Percentiles rank a stretch among this genome's conserved stretches.
These are phyloP conservation scores for Penicillium sp. DNA, from an alignment of 2,329 filamentous ascomycete genomes.

Conservation along the genomic window DNA sequence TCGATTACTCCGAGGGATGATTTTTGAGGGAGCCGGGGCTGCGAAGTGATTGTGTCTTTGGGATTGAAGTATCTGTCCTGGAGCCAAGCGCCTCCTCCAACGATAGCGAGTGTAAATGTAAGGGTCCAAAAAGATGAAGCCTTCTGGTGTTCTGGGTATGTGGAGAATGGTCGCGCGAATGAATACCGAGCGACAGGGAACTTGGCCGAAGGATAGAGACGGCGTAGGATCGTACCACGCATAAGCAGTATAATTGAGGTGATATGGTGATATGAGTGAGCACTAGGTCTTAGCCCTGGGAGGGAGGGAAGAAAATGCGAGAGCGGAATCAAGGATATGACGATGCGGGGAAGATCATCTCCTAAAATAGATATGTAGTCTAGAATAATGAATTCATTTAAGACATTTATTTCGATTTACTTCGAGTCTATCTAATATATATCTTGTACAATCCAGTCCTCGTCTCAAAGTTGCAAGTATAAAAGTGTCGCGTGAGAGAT, in stretches of 20 bases:
- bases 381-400: neutral
- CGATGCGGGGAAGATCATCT: slow-evolving; percentile 8
- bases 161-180: slow-evolving; percentile 30
- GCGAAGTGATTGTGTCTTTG: slow-evolving; percentile 13
- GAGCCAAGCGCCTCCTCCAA: slow-evolving; percentile 39
- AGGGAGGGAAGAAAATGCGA: neutral
- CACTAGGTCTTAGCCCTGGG: neutral
- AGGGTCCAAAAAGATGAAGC: slow-evolving; percentile 42
- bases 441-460: neutral
- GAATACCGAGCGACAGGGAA: slow-evolving; percentile 22
- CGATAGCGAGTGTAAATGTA: slow-evolving; percentile 32
- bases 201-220: slow-evolving; percentile 35
- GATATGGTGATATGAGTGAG: neutral
- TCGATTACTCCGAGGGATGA: slow-evolving; percentile 37
- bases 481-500: slow-evolving; percentile 1
- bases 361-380: neutral
- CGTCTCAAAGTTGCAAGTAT: neutral
- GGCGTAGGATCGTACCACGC: slow-evolving; percentile 33
- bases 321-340: slow-evolving; percentile 9
- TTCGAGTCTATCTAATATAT: neutral
- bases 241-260: slow-evolving; percentile 30
- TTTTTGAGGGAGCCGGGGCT: slow-evolving; percentile 17
- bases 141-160: slow-evolving; percentile 31
- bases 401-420: neutral
- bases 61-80: slow-evolving; percentile 33